A percentile compares a stretch with the other conserved stretches of the same genome.
Conservation (phyloP, 257 asterid genomes). For the Echites panduratus region DNA sequence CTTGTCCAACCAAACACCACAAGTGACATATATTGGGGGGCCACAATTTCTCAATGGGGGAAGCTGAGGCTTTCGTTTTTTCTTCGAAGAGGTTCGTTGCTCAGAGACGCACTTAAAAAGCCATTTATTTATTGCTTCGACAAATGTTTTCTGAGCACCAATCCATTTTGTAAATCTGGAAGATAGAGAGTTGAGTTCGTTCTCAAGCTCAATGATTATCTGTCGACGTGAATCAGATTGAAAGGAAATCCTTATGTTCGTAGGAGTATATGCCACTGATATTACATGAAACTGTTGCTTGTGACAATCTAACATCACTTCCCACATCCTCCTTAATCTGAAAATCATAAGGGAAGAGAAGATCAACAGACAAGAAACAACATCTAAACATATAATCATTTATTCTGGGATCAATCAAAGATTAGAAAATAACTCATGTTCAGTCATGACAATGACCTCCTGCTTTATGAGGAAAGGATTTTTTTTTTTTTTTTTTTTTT, state of each 20-base stretch:
- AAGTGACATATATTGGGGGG: slow-evolving; percentile 87
- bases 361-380: background rate
- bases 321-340: slow-evolving; percentile 96
- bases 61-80: slow-evolving; percentile 46
- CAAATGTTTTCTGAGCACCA: slow-evolving; percentile 58
- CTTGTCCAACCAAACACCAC: slow-evolving; percentile 74
- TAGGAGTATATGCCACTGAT: slow-evolving; percentile 58
- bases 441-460: background rate
- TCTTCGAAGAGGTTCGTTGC: slow-evolving; percentile 50
- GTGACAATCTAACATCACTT: slow-evolving; percentile 72
- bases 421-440: too few species aligned
- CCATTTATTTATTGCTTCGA: slow-evolving; percentile 80
- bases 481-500: too few species aligned
- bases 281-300: slow-evolving; percentile 71
- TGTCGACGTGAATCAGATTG: slow-evolving; percentile 60
- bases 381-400: background rate
- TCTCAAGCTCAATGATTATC: slow-evolving; percentile 45
- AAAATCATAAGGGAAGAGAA: background rate
- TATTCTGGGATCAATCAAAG: background rate
- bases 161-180: slow-evolving; percentile 82
- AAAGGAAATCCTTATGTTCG: slow-evolving; percentile 35
- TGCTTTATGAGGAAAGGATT: too few species aligned
- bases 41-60: slow-evolving; percentile 55
- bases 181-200: slow-evolving; percentile 44
- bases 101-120: slow-evolving; percentile 66